These are phyloP conservation scores for Tylopilus cervinicoccineus DNA, from an alignment of 768 basidiomycete genomes.

Conservation along the genomic window DNA sequence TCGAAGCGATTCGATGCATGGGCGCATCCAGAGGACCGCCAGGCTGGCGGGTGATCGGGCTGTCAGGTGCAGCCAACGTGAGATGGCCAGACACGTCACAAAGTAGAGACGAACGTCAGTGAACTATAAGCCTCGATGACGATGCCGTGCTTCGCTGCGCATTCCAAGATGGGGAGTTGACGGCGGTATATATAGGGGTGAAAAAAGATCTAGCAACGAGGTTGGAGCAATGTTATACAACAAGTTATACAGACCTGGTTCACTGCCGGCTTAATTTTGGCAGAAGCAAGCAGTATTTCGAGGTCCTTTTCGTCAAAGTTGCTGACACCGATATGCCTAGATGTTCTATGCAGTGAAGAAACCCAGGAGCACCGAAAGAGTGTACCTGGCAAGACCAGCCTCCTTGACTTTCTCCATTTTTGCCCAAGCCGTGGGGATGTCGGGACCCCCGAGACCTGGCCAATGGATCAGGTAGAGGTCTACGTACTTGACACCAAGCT, in stretches of 20 bases:
- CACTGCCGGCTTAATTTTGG: slow-evolving; percentile 60
- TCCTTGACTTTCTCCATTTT: slow-evolving; percentile 59
- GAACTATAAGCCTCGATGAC: slow-evolving; percentile 70
- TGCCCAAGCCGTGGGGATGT: slow-evolving; percentile 61
- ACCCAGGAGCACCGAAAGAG: background rate
- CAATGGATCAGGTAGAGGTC: slow-evolving; percentile 71
- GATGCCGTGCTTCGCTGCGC: slow-evolving; percentile 53
- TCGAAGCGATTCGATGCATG: slow-evolving; percentile 47
- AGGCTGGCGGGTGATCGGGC: slow-evolving; percentile 57
- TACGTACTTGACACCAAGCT: slow-evolving; percentile 63
- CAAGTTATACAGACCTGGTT: slow-evolving; percentile 54
- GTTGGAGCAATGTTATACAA: background rate
- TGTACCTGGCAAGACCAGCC: slow-evolving; percentile 55
- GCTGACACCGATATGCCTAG: slow-evolving; percentile 68
- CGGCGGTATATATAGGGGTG: slow-evolving; percentile 66
- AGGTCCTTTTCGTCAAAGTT: slow-evolving; percentile 61
- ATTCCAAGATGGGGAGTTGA: slow-evolving; percentile 55
- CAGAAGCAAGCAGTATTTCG: slow-evolving; percentile 49
- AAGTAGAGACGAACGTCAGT: slow-evolving; percentile 44
- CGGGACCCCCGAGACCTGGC: slow-evolving; percentile 49
- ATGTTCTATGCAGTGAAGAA: background rate
- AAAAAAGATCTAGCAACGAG: slow-evolving; percentile 50
- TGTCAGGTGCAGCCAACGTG: slow-evolving; percentile 20
- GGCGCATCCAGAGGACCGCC: slow-evolving; percentile 67
- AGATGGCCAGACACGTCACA: background rate